phyloP scores from a whole-genome alignment of 192 early-diverging fungal species.

The Blastocladiella britannica region DNA sequence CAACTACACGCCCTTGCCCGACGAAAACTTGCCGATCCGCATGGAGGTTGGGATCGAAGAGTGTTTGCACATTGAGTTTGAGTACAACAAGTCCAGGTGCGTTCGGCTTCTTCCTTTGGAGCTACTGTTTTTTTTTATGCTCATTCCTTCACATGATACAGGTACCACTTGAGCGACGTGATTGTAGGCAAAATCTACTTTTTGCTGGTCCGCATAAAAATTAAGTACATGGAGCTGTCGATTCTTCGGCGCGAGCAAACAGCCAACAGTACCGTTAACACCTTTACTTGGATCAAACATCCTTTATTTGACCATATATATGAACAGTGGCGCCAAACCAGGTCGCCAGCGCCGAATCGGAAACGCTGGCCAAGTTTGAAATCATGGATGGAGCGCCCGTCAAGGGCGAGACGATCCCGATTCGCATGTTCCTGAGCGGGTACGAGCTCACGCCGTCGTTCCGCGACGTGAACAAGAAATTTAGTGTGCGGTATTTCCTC shows the following conservation, averaged over 20 bases:
- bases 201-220: conserved; percentile 94
- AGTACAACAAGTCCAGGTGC: conserved; percentile 96
- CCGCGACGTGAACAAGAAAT: conserved; percentile 97
- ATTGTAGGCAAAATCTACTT: conserved; percentile 99
- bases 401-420: conserved; percentile 84
- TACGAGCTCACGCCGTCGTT: conserved; percentile 99
- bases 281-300: too few relatives aligned
- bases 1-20: conserved; percentile 78
- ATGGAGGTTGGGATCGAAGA: conserved; percentile 99
- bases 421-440: conserved; percentile 86
- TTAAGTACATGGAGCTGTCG: conserved; percentile 98
- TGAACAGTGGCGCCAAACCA: conserved; percentile 56
- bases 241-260: conserved; percentile 96
- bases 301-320: neutral
- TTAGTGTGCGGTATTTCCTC: conserved; percentile 92
- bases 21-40: conserved; percentile 85
- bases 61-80: conserved; percentile 97
- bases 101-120: too few relatives aligned
- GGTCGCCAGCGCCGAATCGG: conserved; percentile 81
- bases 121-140: too few relatives aligned
- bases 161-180: conserved; percentile 93
- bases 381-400: conserved; percentile 99
- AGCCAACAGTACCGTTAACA: conserved; percentile 35
- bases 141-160: conserved; percentile 8
- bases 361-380: conserved; percentile 97